Base-by-base conservation (phyloP, 116 monocot species). In the Phalaenopsis hybrid region DNA sequence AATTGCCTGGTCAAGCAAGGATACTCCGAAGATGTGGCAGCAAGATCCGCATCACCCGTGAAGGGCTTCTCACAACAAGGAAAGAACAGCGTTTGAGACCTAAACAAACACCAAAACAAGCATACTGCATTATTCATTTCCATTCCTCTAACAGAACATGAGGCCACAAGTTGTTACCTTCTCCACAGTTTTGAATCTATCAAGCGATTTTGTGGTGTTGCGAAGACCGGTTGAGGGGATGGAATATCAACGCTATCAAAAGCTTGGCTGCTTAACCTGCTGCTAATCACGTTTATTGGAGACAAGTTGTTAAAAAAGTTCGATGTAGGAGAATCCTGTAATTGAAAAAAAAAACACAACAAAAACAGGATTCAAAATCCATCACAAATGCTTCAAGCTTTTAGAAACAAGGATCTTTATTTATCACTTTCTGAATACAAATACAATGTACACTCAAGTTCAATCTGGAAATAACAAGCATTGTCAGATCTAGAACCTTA, bases 151-250 rank as follows among this genome's bases (percentile, higher is more conserved):
- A 52, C 17, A 41, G 2, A 70, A 79, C 21, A 74, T n/a, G 58
- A 73, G 70, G 44, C 51, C 55, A 46, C 65, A 68, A 74, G 61
- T n/a, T 18, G 79, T 57, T 85, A 90, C 90, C 90, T 88, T 88
- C 67, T 88, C 21, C 78, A 80, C 44, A 82, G 28, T 51, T 81
- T 74, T 72, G 68, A 75, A 31, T 84, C 80, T 74, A 76, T 86
- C 21, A 79, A 76, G 2, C 80, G 52, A 77, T 58, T 50, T 44
- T 86, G 86, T 41, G 90, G 90, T 69, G 90, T 84, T 25, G 76
- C 82, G 78, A 90, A 90, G 25, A 90, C 85, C 44, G 78, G 87
- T 77, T 83, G 85, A 31, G 89, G 89, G 23, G 89, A 87, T 52
- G 87, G 87, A 74, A 90, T 57, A 80, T 75, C 85, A 57, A 86